Evolutionary conservation across 2,329 filamentous ascomycete species (phyloP).

Genomic region (Arthrobotrys megalospora): DNA sequence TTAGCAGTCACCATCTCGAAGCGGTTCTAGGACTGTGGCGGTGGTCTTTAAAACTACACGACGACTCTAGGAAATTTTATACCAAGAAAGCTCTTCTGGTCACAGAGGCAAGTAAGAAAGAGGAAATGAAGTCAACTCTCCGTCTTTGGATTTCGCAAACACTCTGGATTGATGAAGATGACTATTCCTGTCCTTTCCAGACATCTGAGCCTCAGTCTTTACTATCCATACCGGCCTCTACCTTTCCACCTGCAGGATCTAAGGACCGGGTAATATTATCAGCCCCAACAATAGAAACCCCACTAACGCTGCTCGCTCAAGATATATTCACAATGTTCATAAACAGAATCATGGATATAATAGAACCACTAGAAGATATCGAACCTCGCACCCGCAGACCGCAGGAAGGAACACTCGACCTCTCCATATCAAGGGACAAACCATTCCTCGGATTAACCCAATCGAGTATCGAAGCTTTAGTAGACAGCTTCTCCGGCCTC

Average conservation of each 20-base stretch:
- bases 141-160: slow-evolving; percentile 10
- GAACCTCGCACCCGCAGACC: slow-evolving; percentile 1
- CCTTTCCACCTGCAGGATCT: not conserved
- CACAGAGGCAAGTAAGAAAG: not conserved
- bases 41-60: slow-evolving; percentile 7
- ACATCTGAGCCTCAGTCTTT: not conserved
- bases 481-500: not conserved
- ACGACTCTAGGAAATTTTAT: not conserved
- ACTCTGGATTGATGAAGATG: slow-evolving; percentile 7
- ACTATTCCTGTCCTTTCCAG: not conserved
- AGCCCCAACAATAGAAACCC: not conserved
- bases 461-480: slow-evolving; percentile 14
- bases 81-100: not conserved
- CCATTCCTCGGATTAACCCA: slow-evolving; percentile 10
- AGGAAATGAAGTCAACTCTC: not conserved
- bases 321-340: slow-evolving; percentile 39
- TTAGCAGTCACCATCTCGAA: slow-evolving; percentile 22
- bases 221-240: slow-evolving; percentile 6
- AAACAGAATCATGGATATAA: slow-evolving; percentile 1
- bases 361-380: slow-evolving; percentile 18
- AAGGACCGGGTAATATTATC: not conserved
- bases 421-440: not conserved
- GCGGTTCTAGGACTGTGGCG: slow-evolving; percentile 23
- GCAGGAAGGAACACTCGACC: not conserved
- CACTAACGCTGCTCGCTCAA: slow-evolving; percentile 16